Base-by-base conservation (phyloP, 2,329 filamentous ascomycete genomes). In the Pyricularia sp. region DNA sequence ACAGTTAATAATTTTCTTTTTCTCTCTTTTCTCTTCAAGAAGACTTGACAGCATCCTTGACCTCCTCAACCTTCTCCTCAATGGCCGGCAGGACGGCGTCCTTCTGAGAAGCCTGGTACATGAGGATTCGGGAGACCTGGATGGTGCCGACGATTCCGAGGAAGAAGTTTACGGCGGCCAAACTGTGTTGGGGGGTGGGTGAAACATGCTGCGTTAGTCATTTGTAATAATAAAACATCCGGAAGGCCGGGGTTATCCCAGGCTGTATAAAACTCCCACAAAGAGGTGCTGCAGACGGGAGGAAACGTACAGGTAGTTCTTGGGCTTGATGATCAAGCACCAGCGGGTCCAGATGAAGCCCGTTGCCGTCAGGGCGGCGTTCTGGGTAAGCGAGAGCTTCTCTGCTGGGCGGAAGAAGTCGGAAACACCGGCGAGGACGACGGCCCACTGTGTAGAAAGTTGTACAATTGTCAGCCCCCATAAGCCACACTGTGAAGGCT, bases 121-220 rank as follows among this genome's bases (percentile, higher is more conserved):
- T 65, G 70, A 85, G 76, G 73, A 97, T 97, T 72, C 94, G 88
- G 69, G 79, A 79, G 69, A 91, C 82, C 82, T 99, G 94, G 69
- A 91, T 83, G 66, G 90, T 79, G 71, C 94, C 94, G 68, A 97
- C 93, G 70, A 88, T 79, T 72, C 90, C 93, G 71, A 99, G 89
- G 84, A 97, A 96, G 85, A 97, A 97, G 85, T 99, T 99, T 75
- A 97, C 94, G 65, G 92, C 87, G 67, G 94, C 94, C 66, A 99
- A 87, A 67, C 89, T 92, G 44, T 63, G 44, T 31, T 49, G 1
- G 63, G 3, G 62, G 13, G 44, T 26, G 28, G 16, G 5, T 59
- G 16, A 62, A 31, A 13, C 12, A 26, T 60, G 1, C n/a, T 35
- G 31, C 13, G 60, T 35, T 19, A 60, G 59, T 9, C 3, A 26